Evolutionary conservation across 2,329 filamentous ascomycete genomes (phyloP), one percentile per base, ranked within the genome.

Genomic region (Ophiostoma perfectum): DNA sequence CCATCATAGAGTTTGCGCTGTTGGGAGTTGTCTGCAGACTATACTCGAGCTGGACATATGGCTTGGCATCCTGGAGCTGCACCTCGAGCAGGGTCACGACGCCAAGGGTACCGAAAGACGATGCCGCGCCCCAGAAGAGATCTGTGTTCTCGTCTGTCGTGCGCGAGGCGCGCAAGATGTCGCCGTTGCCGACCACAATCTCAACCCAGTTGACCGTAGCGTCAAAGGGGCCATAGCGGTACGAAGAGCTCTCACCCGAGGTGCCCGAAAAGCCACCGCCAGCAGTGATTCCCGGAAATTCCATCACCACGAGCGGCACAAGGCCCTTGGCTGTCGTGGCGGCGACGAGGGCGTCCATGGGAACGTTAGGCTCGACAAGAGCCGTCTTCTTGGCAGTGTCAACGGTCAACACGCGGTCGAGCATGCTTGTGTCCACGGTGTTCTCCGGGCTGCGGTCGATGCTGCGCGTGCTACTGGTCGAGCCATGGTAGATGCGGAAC

Each of bases 401-500:
- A 63, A 93, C 79, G 7, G 80, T 77, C 8, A 93, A 79, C n/a
- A 93, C 84, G 75, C 85, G 82, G 71, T 81, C 82, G 11, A 93
- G 82, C 4, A 75, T 74, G 76, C 87, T 89, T 49, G 88, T 92
- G 76, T 92, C 88, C 67, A 93, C 81, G 11, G 86, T 84, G 73
- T 84, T 85, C 74, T 82, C 81, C 12, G 77, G 75, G 63, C 77
- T 77, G 42, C 81, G 81, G 27, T 80, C 78, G 7, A 81, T 81
- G 39, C 83, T 82, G 6, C 90, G 87, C 49, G 90, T 93, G 77
- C 87, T 91, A 78, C 91, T 92, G 41, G 90, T 92, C 0, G 88
- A 87, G 70, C 90, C 90, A 78, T 93, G 90, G 73, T 87, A 90
- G 75, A 93, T 88, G 18, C 89, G 84, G 77, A 91, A 93, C 3